Percentiles rank a stretch among this genome's conserved stretches.
Conservation (phyloP, 1,284 basidiomycete genomes). For the Papiliotrema flavescens region DNA sequence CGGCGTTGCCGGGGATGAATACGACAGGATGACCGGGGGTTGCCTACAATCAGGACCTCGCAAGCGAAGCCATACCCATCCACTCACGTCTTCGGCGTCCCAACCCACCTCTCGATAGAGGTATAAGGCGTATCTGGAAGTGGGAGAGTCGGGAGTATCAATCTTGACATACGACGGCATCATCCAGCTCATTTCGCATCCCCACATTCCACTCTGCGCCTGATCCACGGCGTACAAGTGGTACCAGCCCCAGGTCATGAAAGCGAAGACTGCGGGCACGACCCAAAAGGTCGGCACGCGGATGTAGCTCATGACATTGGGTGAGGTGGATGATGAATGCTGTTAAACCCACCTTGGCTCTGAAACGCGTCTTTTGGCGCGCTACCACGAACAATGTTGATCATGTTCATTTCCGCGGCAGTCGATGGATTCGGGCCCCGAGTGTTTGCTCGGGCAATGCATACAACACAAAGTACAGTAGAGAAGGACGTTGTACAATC, state of each 20-base stretch:
- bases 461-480: no score
- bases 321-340: no score
- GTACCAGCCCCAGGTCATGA: background rate
- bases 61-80: background rate
- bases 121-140: constrained; percentile 73
- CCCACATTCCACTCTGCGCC: constrained; percentile 33
- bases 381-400: no score
- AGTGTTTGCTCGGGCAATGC: no score
- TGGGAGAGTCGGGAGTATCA: constrained; percentile 62
- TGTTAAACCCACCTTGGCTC: no score
- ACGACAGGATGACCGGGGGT: constrained; percentile 69
- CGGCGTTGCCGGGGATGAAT: constrained; percentile 97
- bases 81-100: constrained; percentile 62
- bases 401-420: no score
- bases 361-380: no score
- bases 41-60: constrained; percentile 44
- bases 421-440: no score
- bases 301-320: background rate
- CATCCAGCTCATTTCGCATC: constrained; percentile 97
- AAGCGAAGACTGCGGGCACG: background rate
- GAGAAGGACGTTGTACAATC: background rate
- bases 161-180: constrained; percentile 68
- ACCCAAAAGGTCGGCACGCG: background rate
- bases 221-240: constrained; percentile 12
- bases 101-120: constrained; percentile 88